A percentile compares a stretch with the other conserved stretches of the same genome.
Conservation (phyloP, 495 filamentous ascomycete genomes). For the Tuber microsphaerosporum region DNA sequence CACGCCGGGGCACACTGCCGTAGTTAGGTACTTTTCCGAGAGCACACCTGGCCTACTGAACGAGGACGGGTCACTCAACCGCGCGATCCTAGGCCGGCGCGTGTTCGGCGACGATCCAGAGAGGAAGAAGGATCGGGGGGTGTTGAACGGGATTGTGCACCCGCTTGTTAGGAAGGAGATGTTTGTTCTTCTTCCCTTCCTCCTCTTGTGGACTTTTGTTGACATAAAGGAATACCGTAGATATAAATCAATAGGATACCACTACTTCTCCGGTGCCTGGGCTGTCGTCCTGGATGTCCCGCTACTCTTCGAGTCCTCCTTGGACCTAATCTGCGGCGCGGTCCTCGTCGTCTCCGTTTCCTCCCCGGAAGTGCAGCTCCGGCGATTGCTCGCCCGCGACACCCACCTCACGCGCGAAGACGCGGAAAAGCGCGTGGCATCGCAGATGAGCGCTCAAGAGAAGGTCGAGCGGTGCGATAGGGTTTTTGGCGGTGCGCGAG, state of each 20-base stretch:
- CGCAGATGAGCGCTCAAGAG: conserved; percentile 73
- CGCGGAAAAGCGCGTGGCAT: conserved; percentile 69
- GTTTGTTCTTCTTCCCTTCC: conserved; percentile 12
- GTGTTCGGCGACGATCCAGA: conserved; percentile 72
- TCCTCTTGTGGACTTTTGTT: background rate
- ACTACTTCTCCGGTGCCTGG: conserved; percentile 67
- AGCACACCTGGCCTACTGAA: conserved; percentile 78
- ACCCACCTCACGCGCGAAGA: conserved; percentile 61
- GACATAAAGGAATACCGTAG: background rate
- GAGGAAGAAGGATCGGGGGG: conserved; percentile 56
- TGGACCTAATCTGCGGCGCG: conserved; percentile 71
- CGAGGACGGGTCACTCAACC: conserved; percentile 62
- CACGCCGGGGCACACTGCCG: conserved; percentile 68
- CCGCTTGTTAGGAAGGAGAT: conserved; percentile 74
- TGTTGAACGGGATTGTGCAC: conserved; percentile 86
- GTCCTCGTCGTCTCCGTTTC: conserved; percentile 78
- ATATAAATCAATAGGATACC: conserved; percentile 55
- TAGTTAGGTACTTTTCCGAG: conserved; percentile 68
- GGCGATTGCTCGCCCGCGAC: conserved; percentile 64
- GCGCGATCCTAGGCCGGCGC: conserved; percentile 71
- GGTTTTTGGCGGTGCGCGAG: conserved; percentile 39
- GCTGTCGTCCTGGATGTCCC: conserved; percentile 91
- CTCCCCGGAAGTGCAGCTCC: conserved; percentile 71
- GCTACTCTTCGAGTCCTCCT: conserved; percentile 74
- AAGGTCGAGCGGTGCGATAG: conserved; percentile 63